Conservation (phyloP, 2,329 filamentous ascomycete species). For the Ascochyta pisi region DNA sequence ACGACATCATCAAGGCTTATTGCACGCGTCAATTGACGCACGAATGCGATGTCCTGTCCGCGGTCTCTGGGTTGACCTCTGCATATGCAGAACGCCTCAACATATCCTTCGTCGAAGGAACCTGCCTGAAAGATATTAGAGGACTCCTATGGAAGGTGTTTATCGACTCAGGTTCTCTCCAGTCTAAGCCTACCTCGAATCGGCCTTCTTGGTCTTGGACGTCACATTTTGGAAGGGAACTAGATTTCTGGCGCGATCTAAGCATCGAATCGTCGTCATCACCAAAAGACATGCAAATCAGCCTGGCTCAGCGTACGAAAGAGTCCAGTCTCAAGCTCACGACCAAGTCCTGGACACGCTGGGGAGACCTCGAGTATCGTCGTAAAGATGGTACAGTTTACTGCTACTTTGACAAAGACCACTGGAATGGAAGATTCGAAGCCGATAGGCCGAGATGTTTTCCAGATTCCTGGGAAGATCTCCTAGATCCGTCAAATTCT, state of each 20-base stretch:
- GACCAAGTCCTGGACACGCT: neutral
- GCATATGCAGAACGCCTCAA: neutral
- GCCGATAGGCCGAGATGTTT: too few relatives aligned
- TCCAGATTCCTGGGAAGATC: too few relatives aligned
- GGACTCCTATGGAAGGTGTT: neutral
- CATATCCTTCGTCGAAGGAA: neutral
- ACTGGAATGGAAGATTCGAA: too few relatives aligned
- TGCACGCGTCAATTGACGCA: neutral
- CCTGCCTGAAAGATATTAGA: neutral
- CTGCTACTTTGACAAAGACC: too few relatives aligned
- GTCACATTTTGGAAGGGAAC: neutral
- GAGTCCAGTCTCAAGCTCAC: neutral
- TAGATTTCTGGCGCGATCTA: too few relatives aligned
- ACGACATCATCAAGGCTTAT: neutral
- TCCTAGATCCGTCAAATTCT: too few relatives aligned
- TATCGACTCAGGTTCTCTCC: neutral
- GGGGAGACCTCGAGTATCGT: neutral
- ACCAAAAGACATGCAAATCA: neutral
- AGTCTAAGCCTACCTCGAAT: too few relatives aligned
- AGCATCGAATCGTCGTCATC: too few relatives aligned
- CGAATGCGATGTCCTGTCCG: neutral
- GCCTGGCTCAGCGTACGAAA: too few relatives aligned
- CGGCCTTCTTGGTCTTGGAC: neutral
- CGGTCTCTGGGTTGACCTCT: neutral
- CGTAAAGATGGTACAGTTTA: too few relatives aligned